Evolutionary conservation across 805 yeast species (phyloP), one percentile per base, ranked within the genome.

Genomic region (Kockiozyma suomiensis): DNA sequence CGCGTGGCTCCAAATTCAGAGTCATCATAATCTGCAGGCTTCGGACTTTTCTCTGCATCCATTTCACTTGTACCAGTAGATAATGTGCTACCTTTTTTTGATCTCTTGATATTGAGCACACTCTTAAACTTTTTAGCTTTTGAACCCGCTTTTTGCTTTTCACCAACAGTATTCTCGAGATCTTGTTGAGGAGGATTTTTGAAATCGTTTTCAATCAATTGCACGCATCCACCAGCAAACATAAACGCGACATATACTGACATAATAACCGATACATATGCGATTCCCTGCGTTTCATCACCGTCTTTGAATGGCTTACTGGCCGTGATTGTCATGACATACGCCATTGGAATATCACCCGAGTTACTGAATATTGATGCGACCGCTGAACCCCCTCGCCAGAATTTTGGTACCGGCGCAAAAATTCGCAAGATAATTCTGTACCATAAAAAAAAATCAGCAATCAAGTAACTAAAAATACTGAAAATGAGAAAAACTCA

Each of bases 311-410:
- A 85, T 6, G 70, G 70, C 1, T 82, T 76, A 0, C 90, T 85
- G 15, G 82, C 79, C 26, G 88, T 85, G 69, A 90, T 74, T 1
- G 93, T 86, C 53, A 75, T 71, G 10, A 76, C 77, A 66, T 90
- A 90, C 0, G 96, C 96, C 66, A 90, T 87, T 0, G 97, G 96
- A 57, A 90, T 77, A 74, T 90, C 96, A 15, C 91, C 83, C 46
- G 87, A 84, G 69, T 90, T 90, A 46, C 91, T 92, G 69, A 89
- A 83, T 32, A 87, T 76, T 0, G 93, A 90, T 8, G 88, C 90
- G 30, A 86, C 80, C 5, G 87, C 62, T 19, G 86, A 70, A 0
- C 96, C 96, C 54, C 96, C 94, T 26, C 80, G 75, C 93, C 96
- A 90, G 40, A 81, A 74, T 59, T 79, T 81, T 2, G 96, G 96